Evolutionary conservation across 2,329 filamentous ascomycete genomes (phyloP), one percentile per base, ranked within the genome.

Genomic region (Annulohypoxylon truncatum): DNA sequence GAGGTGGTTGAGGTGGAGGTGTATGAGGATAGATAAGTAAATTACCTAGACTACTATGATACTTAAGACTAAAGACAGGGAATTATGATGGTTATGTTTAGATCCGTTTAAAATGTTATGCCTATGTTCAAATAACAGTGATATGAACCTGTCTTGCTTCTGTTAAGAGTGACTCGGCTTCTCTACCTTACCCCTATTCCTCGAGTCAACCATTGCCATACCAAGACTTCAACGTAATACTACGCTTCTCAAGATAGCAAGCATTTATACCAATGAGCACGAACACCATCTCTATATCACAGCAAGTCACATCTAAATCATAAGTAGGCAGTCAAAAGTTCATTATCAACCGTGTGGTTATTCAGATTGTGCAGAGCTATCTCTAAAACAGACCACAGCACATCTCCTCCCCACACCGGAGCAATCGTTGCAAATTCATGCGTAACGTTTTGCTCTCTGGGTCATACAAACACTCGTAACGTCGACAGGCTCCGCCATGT

Each of bases 11-110:
- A 67, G 18, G 64, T 68, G 13, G 66, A 66, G 24, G 8, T 31
- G 13, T 68, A 66, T 15, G 58, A 62, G 24, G 31, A 66, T 24
- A 20, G 50, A 26, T 64, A 50, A 44, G 9, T n/a, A 20, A 4
- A 4, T 31, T 28, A 28, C 26, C 26, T 28, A 7, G 7, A 28
- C 7, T 4, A 7, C 7, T 28, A 7, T 28, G 26, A 7, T 28
- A 28, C n/a, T n/a, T n/a, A n/a, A n/a, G n/a, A n/a, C n/a, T n/a
- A n/a, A n/a, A n/a, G n/a, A n/a, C n/a, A 10, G 29, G 29, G 8
- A 31, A 31, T 31, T 31, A 31, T 6, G 8, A 35, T 35, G 12
- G 31, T 35, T 35, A 35, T 35, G 6, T n/a, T 7, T 28, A 26
- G 31, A n/a, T 20, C 8, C 26, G 12, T 24, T 40, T 53, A 13